Evolutionary conservation across 2,329 filamentous ascomycete species (phyloP).

Genomic region (Teratosphaeria destructans): DNA sequence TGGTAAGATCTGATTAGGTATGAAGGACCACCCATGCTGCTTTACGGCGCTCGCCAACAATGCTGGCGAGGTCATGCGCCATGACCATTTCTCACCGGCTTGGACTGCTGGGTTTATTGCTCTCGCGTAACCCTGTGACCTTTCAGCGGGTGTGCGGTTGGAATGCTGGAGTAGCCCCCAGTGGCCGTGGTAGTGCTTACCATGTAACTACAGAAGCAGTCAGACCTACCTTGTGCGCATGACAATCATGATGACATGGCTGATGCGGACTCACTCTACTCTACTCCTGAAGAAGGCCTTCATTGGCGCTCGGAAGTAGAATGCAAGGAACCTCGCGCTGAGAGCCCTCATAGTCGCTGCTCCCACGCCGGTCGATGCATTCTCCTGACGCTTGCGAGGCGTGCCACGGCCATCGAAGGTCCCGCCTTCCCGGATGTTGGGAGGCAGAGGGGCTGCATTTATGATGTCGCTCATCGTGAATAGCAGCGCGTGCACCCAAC

Average conservation of each 20-base stretch:
- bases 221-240: not conserved
- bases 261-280: constrained; percentile 58
- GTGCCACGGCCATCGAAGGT: not conserved
- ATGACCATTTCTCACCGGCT: constrained; percentile 44
- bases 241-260: not conserved
- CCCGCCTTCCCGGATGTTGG: not conserved
- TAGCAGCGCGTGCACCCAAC: not conserved
- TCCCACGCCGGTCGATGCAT: constrained; percentile 63
- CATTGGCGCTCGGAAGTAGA: constrained; percentile 83
- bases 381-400: constrained; percentile 39
- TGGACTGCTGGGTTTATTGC: constrained; percentile 50
- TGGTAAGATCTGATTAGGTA: constrained; percentile 67
- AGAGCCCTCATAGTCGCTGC: constrained; percentile 76
- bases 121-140: constrained; percentile 48
- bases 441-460: not conserved
- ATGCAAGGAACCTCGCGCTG: constrained; percentile 72
- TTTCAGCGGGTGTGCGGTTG: not conserved
- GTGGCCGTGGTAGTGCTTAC: constrained; percentile 23
- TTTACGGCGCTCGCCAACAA: constrained; percentile 57
- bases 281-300: constrained; percentile 87
- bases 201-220: constrained; percentile 30
- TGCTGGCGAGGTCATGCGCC: constrained; percentile 58
- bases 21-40: constrained; percentile 61
- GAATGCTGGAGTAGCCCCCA: not conserved
- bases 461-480: not conserved